phyloP scores from a whole-genome alignment of 1,284 basidiomycete species.

The Pseudozyma flocculosa region DNA sequence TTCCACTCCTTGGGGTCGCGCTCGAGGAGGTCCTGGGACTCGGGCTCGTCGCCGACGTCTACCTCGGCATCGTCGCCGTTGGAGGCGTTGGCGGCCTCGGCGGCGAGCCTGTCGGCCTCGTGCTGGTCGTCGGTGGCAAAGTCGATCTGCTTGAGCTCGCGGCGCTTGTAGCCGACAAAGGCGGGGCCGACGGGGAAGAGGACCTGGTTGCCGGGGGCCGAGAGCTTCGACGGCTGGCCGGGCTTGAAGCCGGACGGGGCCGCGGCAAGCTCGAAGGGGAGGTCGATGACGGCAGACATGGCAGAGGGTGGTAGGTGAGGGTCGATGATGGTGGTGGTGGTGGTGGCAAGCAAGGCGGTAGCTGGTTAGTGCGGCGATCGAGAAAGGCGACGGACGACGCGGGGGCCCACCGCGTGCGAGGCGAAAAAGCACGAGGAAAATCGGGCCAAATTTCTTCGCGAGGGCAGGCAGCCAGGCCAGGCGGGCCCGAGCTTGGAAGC shows the following conservation, averaged over 20 bases:
- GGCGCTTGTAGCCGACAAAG: slow-evolving; percentile 52
- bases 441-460: too few relatives aligned
- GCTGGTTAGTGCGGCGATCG: too few relatives aligned
- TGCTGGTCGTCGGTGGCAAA: slow-evolving; percentile 53
- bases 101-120: slow-evolving; percentile 33
- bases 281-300: slow-evolving; percentile 50
- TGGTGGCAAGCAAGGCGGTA: neutral
- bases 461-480: too few relatives aligned
- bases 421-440: too few relatives aligned
- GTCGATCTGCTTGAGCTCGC: slow-evolving; percentile 43
- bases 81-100: slow-evolving; percentile 63
- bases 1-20: slow-evolving; percentile 99
- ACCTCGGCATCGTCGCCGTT: slow-evolving; percentile 74
- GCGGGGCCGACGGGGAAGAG: slow-evolving; percentile 51
- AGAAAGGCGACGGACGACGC: too few relatives aligned
- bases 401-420: too few relatives aligned
- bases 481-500: too few relatives aligned
- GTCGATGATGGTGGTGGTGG: slow-evolving; percentile 2
- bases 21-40: slow-evolving; percentile 70
- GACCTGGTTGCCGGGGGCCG: slow-evolving; percentile 28
- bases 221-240: slow-evolving; percentile 39
- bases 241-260: slow-evolving; percentile 51
- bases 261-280: slow-evolving; percentile 49
- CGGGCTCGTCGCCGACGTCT: slow-evolving; percentile 88
- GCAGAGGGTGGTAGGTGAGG: neutral